Conservation (phyloP, 164 flowering plant species). For the Vitis rotundifolia region DNA sequence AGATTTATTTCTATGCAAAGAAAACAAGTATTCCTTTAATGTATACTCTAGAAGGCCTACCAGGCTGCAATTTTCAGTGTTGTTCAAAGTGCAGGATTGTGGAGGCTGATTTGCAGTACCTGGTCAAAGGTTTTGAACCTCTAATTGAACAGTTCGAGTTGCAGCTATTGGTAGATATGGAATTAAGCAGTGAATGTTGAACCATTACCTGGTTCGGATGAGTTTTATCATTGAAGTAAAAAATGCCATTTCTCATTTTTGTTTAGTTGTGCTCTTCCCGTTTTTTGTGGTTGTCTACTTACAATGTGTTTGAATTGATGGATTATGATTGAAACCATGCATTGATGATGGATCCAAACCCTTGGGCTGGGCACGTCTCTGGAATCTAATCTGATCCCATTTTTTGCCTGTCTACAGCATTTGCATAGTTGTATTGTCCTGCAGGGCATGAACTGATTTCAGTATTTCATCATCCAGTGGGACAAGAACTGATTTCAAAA, state of each 20-base stretch:
- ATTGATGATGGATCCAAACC: too few species aligned
- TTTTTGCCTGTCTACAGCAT: too few species aligned
- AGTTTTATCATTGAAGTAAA: neutral
- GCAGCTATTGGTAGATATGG: neutral
- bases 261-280: neutral
- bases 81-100: neutral
- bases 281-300: neutral
- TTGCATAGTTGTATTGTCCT: too few species aligned
- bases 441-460: too few species aligned
- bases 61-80: neutral
- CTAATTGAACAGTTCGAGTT: neutral
- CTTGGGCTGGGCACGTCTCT: too few species aligned
- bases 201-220: neutral
- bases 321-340: too few species aligned
- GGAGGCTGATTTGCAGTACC: neutral
- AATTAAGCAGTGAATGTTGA: neutral
- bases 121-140: neutral
- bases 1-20: too few species aligned
- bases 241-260: neutral
- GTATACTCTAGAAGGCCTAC: too few species aligned
- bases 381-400: too few species aligned
- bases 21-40: too few species aligned
- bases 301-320: too few species aligned
- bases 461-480: neutral
- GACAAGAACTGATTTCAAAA: constrained; percentile 5